Conservation (phyloP, 495 filamentous ascomycete genomes). For the Parathielavia hyrcaniae region DNA sequence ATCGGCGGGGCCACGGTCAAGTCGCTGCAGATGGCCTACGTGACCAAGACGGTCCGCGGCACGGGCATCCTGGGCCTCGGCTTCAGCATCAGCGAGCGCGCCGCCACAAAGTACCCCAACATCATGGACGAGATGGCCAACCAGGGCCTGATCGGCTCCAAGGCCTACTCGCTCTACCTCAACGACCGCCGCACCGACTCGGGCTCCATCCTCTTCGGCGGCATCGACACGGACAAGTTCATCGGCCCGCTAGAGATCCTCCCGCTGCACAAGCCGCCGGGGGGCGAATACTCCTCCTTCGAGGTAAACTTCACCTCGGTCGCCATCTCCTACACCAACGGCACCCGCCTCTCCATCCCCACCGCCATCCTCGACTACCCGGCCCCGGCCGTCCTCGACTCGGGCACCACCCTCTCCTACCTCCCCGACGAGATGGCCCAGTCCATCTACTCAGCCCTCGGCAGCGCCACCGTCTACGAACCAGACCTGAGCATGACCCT, state of each 20-base stretch:
- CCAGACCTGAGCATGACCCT: slow-evolving; percentile 39
- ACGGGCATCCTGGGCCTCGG: slow-evolving; percentile 89
- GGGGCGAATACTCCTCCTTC: slow-evolving; percentile 35
- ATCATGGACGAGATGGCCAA: slow-evolving; percentile 67
- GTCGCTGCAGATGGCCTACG: slow-evolving; percentile 77
- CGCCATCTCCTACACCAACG: slow-evolving; percentile 30
- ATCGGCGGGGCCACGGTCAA: slow-evolving; percentile 61
- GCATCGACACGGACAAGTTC: slow-evolving; percentile 81
- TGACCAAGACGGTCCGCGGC: slow-evolving; percentile 56
- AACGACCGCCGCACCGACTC: slow-evolving; percentile 55
- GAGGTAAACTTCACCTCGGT: slow-evolving; percentile 36
- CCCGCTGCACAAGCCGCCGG: slow-evolving; percentile 51
- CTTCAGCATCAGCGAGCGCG: slow-evolving; percentile 68
- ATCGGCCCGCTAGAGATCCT: slow-evolving; percentile 63
- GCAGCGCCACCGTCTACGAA: slow-evolving; percentile 49
- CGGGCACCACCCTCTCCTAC: slow-evolving; percentile 75
- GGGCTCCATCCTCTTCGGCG: slow-evolving; percentile 84
- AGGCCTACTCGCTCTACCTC: slow-evolving; percentile 83
- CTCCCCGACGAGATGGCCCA: slow-evolving; percentile 59
- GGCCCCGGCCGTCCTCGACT: slow-evolving; percentile 69
- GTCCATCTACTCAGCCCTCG: slow-evolving; percentile 52
- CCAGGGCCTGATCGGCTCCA: slow-evolving; percentile 64
- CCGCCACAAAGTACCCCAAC: slow-evolving; percentile 62
- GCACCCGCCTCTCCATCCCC: slow-evolving; percentile 32
- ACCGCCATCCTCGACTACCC: slow-evolving; percentile 34